These are phyloP conservation scores for Cercospora sp. DNA, from an alignment of 2,329 filamentous ascomycete genomes.

Conservation along the genomic window DNA sequence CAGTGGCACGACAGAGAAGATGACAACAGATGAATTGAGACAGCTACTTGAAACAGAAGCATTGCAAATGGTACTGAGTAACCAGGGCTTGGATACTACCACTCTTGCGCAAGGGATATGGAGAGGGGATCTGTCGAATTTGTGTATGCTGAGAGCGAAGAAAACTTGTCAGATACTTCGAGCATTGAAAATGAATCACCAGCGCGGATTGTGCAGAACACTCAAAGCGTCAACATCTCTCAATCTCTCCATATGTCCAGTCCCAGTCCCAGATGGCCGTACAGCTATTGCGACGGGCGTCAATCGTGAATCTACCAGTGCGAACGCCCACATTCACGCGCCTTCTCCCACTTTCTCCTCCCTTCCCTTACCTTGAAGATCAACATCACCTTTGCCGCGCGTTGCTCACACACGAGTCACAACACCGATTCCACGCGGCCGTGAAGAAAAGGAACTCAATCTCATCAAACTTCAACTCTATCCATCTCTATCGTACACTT, in stretches of 20 bases:
- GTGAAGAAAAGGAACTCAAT: neutral
- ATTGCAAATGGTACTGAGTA: neutral
- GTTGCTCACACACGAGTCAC: neutral
- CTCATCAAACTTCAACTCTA: neutral
- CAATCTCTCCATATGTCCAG: neutral
- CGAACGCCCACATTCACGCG: neutral
- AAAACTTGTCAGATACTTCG: neutral
- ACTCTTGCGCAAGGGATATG: neutral
- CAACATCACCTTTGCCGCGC: neutral
- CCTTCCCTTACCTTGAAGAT: neutral
- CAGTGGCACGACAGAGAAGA: neutral
- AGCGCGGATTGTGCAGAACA: neutral
- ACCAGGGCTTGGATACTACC: neutral
- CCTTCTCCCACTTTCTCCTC: neutral
- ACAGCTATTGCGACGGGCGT: neutral
- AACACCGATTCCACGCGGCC: neutral
- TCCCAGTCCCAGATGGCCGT: neutral
- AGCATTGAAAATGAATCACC: neutral
- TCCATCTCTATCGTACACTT: neutral
- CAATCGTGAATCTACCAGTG: neutral
- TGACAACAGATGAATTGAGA: neutral
- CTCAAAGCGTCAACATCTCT: neutral
- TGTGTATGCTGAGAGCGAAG: neutral
- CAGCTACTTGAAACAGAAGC: neutral
- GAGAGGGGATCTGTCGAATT: neutral